phyloP scores from a whole-genome alignment of 2,329 filamentous ascomycete species.

The Penicillium occitanis region DNA sequence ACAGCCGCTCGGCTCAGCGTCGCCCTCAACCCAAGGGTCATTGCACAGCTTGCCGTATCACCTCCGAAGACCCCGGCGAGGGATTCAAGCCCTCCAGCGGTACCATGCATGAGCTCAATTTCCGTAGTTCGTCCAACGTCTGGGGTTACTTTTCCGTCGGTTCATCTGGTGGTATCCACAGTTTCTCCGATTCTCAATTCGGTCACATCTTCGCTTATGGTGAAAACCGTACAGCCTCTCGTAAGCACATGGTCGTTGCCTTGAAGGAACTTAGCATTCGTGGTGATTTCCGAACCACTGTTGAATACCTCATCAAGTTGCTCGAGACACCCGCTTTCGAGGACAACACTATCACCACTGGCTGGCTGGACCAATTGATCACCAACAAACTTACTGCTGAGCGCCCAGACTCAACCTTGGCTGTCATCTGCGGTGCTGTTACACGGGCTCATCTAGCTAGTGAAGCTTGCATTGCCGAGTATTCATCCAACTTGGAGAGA shows the following conservation, averaged over 20 bases:
- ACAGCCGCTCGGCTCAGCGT: slow-evolving; percentile 79
- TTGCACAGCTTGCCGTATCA: slow-evolving; percentile 98
- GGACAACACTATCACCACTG: slow-evolving; percentile 98
- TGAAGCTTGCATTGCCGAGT: slow-evolving; percentile 83
- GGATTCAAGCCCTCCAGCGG: slow-evolving; percentile 99
- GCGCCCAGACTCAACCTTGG: slow-evolving; percentile 87
- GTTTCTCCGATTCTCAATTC: slow-evolving; percentile 98
- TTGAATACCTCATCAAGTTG: slow-evolving; percentile 98
- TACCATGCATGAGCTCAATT: slow-evolving; percentile 99
- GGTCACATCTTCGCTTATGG: slow-evolving; percentile 99
- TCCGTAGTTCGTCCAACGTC: slow-evolving; percentile 96
- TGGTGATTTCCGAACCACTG: slow-evolving; percentile 97
- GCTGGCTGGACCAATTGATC: slow-evolving; percentile 98
- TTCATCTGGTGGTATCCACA: slow-evolving; percentile 95
- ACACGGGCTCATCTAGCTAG: slow-evolving; percentile 95
- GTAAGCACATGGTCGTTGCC: slow-evolving; percentile 99
- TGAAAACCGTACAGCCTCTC: slow-evolving; percentile 91
- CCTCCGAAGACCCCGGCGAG: slow-evolving; percentile 96
- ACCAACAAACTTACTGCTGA: slow-evolving; percentile 96
- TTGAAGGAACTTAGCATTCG: slow-evolving; percentile 99
- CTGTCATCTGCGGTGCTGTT: slow-evolving; percentile 92
- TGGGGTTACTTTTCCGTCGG: slow-evolving; percentile 99
- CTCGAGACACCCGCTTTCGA: slow-evolving; percentile 97
- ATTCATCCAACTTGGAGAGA: slow-evolving; percentile 86
- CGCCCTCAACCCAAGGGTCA: slow-evolving; percentile 92